Evolutionary conservation across 306 rosid species (phyloP).

Genomic region (Prunus salicina): DNA sequence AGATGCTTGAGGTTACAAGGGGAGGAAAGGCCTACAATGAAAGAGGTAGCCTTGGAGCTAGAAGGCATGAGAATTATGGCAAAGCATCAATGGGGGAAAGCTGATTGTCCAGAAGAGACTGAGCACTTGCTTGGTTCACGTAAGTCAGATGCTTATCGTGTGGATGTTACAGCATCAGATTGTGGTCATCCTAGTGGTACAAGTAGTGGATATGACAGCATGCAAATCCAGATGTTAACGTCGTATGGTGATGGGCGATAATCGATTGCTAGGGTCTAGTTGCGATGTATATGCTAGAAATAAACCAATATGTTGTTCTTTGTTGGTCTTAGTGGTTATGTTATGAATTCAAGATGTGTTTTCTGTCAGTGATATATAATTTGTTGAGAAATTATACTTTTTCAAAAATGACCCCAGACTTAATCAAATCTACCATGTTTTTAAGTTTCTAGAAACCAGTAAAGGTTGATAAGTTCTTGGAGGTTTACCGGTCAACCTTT

Average conservation of each 20-base stretch:
- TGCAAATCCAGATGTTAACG: neutral
- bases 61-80: neutral
- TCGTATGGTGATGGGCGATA: neutral
- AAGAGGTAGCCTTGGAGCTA: neutral
- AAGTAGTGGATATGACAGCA: neutral
- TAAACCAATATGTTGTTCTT: too few relatives aligned
- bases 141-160: neutral
- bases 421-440: too few relatives aligned
- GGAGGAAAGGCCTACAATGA: constrained; percentile 6
- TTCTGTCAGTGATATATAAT: too few relatives aligned
- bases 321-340: too few relatives aligned
- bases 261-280: neutral
- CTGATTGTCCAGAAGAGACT: neutral
- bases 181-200: neutral
- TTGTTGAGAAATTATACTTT: too few relatives aligned
- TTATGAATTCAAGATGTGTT: too few relatives aligned
- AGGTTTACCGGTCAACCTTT: too few relatives aligned
- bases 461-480: too few relatives aligned
- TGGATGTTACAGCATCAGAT: neutral
- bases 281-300: too few relatives aligned
- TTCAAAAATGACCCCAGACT: too few relatives aligned
- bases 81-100: neutral
- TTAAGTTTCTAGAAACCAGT: too few relatives aligned
- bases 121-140: neutral
- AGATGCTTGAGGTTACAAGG: neutral